Percentiles rank a stretch among this genome's conserved stretches.
phyloP scores from a whole-genome alignment of 768 basidiomycete species.

The Tubosaeta sp. region DNA sequence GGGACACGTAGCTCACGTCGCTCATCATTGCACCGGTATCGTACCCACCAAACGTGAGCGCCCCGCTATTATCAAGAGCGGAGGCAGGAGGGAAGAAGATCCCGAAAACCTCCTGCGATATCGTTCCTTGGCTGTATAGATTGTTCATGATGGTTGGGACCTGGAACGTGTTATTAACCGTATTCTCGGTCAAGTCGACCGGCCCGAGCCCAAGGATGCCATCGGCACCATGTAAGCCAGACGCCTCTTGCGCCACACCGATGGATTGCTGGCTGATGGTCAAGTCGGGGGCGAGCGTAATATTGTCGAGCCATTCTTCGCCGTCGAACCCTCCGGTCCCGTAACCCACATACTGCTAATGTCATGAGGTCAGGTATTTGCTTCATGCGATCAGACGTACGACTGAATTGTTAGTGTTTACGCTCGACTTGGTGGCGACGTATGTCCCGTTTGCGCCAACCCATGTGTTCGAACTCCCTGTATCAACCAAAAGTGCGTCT shows the following conservation, averaged over 20 bases:
- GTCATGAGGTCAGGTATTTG: slow-evolving; percentile 3
- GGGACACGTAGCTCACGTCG: slow-evolving; percentile 17
- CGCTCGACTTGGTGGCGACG: slow-evolving; percentile 9
- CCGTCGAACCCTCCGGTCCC: slow-evolving; percentile 6
- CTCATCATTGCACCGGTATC: slow-evolving; percentile 14
- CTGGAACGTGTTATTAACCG: slow-evolving; percentile 5
- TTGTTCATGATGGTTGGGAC: slow-evolving; percentile 36
- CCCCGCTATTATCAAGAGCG: slow-evolving; percentile 16
- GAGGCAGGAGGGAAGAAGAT: slow-evolving; percentile 31
- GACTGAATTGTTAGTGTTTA: slow-evolving; percentile 16
- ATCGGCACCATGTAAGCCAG: slow-evolving; percentile 31
- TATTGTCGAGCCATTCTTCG: slow-evolving; percentile 16
- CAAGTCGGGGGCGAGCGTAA: slow-evolving; percentile 7
- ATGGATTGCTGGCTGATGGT: slow-evolving; percentile 30
- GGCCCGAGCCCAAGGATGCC: slow-evolving; percentile 40
- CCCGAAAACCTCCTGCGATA: slow-evolving; percentile 26
- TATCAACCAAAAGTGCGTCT: slow-evolving; percentile 30
- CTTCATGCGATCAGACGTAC: slow-evolving; percentile 5
- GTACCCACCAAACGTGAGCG: slow-evolving; percentile 28
- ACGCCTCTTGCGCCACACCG: slow-evolving; percentile 27
- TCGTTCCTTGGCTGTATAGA: slow-evolving; percentile 27
- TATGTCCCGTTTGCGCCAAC: slow-evolving; percentile 22
- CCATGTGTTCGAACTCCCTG: slow-evolving; percentile 33
- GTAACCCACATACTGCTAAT: neutral
- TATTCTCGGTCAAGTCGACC: slow-evolving; percentile 26